These are phyloP conservation scores for Mortierella sp. DNA, from an alignment of 371 early-diverging fungal species.

Conservation along the genomic window DNA sequence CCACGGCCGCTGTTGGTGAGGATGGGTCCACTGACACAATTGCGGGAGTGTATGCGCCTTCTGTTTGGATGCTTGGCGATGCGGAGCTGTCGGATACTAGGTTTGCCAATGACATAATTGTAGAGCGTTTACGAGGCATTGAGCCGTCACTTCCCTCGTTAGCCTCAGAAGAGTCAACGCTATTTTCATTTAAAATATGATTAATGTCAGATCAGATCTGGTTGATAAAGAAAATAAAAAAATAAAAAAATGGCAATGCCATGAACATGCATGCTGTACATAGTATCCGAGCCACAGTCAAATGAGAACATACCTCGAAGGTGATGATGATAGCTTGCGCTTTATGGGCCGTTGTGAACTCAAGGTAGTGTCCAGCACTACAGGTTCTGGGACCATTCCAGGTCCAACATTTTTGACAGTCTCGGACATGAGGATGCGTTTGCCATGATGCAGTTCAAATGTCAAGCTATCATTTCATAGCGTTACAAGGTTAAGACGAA, in stretches of 20 bases:
- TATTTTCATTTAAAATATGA: not conserved
- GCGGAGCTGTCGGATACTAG: conserved; percentile 22
- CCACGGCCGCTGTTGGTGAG: conserved; percentile 46
- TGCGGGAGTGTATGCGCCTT: not conserved
- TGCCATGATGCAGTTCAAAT: conserved; percentile 49
- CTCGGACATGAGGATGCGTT: conserved; percentile 45
- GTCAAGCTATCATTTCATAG: conserved; percentile 18
- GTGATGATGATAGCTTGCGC: conserved; percentile 21
- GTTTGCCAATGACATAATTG: conserved; percentile 38
- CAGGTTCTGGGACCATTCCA: conserved; percentile 37
- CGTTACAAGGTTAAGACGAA: not conserved
- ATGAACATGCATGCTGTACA: no score
- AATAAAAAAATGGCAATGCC: not conserved
- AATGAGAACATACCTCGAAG: conserved; percentile 11
- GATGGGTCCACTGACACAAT: conserved; percentile 19
- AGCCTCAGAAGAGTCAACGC: conserved; percentile 1
- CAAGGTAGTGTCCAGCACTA: conserved; percentile 9
- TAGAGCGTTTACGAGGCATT: conserved; percentile 37
- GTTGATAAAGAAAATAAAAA: not conserved
- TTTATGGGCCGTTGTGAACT: conserved; percentile 10
- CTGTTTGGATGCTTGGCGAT: not conserved
- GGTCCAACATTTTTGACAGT: conserved; percentile 39
- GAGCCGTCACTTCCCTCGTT: not conserved
- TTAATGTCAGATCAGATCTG: not conserved
- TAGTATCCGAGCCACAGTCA: not conserved